A percentile compares a stretch with the other conserved stretches of the same genome.
These are phyloP conservation scores for Scedosporium boydii DNA, from an alignment of 2,329 filamentous ascomycete genomes.

Conservation along the genomic window DNA sequence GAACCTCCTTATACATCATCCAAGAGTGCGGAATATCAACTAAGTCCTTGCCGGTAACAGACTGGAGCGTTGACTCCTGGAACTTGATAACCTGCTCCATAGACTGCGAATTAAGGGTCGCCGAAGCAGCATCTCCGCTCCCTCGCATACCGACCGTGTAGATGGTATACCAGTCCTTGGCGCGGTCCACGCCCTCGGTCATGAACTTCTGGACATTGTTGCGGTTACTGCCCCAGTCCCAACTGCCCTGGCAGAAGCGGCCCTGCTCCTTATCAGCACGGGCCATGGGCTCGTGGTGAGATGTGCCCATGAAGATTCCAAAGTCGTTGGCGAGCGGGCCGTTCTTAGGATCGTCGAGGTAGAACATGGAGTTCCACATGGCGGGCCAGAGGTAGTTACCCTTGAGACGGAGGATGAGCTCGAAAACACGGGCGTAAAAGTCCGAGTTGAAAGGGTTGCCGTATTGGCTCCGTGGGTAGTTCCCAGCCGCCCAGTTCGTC, in stretches of 20 bases:
- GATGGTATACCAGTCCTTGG: slow-evolving; percentile 52
- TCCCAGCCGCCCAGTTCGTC: slow-evolving; percentile 50
- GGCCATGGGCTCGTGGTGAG: slow-evolving; percentile 65
- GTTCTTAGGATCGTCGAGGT: slow-evolving; percentile 59
- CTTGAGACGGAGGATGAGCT: slow-evolving; percentile 57
- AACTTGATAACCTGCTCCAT: slow-evolving; percentile 43
- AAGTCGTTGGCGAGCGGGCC: slow-evolving; percentile 62
- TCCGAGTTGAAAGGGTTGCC: slow-evolving; percentile 1
- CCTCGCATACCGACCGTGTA: slow-evolving; percentile 66
- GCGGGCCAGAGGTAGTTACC: slow-evolving; percentile 72
- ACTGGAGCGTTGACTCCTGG: slow-evolving; percentile 15
- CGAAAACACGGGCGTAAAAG: slow-evolving; percentile 62
- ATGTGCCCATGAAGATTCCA: slow-evolving; percentile 63
- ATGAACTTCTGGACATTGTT: slow-evolving; percentile 60
- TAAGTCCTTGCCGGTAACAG: slow-evolving; percentile 11
- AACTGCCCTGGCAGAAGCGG: slow-evolving; percentile 47
- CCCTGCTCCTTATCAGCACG: slow-evolving; percentile 47
- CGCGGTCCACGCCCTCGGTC: slow-evolving; percentile 53
- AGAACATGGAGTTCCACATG: slow-evolving; percentile 62
- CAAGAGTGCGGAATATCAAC: slow-evolving; percentile 42
- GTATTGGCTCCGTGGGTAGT: slow-evolving; percentile 3
- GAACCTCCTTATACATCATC: slow-evolving; percentile 49
- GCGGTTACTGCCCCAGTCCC: slow-evolving; percentile 63
- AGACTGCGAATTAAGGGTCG: slow-evolving; percentile 39
- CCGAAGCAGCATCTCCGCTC: slow-evolving; percentile 52